Evolutionary conservation across 2,329 filamentous ascomycete species (phyloP).

Genomic region (Epichloe hybrida): DNA sequence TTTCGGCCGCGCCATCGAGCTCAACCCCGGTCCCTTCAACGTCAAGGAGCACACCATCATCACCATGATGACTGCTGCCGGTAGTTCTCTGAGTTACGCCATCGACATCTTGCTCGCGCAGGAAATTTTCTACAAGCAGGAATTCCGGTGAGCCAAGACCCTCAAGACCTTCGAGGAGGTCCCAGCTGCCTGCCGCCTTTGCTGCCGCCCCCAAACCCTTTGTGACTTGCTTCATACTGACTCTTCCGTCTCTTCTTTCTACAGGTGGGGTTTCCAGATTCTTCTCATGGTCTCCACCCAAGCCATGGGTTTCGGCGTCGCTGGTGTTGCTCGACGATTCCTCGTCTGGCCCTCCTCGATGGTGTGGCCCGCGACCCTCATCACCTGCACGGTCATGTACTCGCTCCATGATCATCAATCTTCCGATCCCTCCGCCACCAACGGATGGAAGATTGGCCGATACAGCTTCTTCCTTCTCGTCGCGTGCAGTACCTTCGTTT

Average conservation of each 20-base stretch:
- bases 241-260: constrained; percentile 10
- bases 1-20: constrained; percentile 19
- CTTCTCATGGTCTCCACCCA: constrained; percentile 47
- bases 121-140: constrained; percentile 35
- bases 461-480: constrained; percentile 44
- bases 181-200: too few species aligned
- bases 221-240: background rate
- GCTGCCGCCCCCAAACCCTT: too few species aligned
- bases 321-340: constrained; percentile 44
- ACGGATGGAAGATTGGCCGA: constrained; percentile 45
- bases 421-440: constrained; percentile 35
- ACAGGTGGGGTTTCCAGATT: constrained; percentile 38
- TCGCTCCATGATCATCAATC: constrained; percentile 48
- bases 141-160: constrained; percentile 24
- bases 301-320: constrained; percentile 50
- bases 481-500: constrained; percentile 35
- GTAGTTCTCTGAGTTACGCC: constrained; percentile 20
- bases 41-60: constrained; percentile 37
- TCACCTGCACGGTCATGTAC: constrained; percentile 49
- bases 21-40: constrained; percentile 30
- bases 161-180: too few species aligned
- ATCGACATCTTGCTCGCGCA: constrained; percentile 29
- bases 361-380: constrained; percentile 49
- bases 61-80: constrained; percentile 29
- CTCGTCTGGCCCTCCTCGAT: constrained; percentile 48